Evolutionary conservation across 2,329 filamentous ascomycete species (phyloP).

Genomic region (Dendryphion nanum): DNA sequence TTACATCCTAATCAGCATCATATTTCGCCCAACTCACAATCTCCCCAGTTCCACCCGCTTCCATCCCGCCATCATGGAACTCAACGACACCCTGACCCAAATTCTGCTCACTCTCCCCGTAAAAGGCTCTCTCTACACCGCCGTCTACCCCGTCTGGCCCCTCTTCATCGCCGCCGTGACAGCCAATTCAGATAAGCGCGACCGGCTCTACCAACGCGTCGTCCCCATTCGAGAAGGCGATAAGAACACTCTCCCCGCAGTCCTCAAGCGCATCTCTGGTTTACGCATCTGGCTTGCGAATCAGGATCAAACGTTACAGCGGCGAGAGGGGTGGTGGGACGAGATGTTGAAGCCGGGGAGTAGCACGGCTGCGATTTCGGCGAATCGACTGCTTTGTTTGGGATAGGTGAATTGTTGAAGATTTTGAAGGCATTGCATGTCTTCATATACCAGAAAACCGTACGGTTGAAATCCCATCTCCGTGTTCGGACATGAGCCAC

Average conservation of each 20-base stretch:
- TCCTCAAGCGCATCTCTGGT: slow-evolving; percentile 29
- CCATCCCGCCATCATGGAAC: slow-evolving; percentile 26
- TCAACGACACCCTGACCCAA: slow-evolving; percentile 23
- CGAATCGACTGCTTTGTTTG: slow-evolving; percentile 16
- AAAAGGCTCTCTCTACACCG: slow-evolving; percentile 31
- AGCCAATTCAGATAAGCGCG: slow-evolving; percentile 29
- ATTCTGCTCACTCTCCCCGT: slow-evolving; percentile 28
- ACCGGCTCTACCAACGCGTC: slow-evolving; percentile 28
- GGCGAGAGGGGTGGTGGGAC: slow-evolving; percentile 32
- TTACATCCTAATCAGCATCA: neutral
- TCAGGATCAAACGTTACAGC: slow-evolving; percentile 20
- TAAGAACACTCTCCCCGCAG: slow-evolving; percentile 29
- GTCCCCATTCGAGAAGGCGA: slow-evolving; percentile 32
- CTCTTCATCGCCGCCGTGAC: slow-evolving; percentile 34
- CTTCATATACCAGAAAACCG: too few species aligned
- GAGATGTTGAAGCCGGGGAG: slow-evolving; percentile 31
- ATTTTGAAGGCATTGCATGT: too few species aligned
- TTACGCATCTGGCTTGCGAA: slow-evolving; percentile 30
- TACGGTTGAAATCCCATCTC: too few species aligned
- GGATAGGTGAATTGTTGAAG: too few species aligned
- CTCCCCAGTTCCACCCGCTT: slow-evolving; percentile 26
- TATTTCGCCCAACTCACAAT: neutral
- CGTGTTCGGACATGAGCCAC: too few species aligned
- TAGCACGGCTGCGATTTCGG: slow-evolving; percentile 18
- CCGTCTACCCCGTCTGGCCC: slow-evolving; percentile 33